Base-by-base conservation (phyloP, 129 eudicot species). In the Chrysanthemum lavandulifolium region DNA sequence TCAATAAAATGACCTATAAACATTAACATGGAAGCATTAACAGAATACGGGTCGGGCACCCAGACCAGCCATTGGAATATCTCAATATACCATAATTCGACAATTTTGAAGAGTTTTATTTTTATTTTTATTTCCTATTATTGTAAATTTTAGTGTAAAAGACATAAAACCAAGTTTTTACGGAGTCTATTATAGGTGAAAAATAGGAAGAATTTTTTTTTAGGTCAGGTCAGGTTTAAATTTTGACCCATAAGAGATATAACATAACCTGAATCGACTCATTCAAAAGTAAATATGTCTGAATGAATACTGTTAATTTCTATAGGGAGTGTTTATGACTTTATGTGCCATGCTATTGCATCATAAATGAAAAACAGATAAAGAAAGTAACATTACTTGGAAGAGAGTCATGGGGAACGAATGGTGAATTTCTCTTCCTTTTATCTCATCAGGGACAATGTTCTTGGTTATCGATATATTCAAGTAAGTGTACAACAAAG, bases 401-500 rank as follows among this genome's bases (percentile, higher is more conserved):
- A 94, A 94, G 51, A 94, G 96, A 58, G 97, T 90, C 96, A 94
- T 84, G 1, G 99, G 99, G 65, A 94, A 94, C 0, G 99, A 87
- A 80, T 94, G 99, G 72, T 94, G 99, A 64, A 94, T 84, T 76
- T 90, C 97, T 81, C 97, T 77, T 81, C 99, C 99, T 86, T 94
- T 94, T 56, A 94, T 86, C 74, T 84, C 97, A 83, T 94, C 97
- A 0, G 99, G 99, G 61, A 94, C 99, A 64, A 94, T 90, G 81
- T 85, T 88, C 82, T 90, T 94, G 91, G 89, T 90, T 75, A 94
- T 90, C 56, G 99, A 94, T 84, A 94, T 94, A 78, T 94, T 90
- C 83, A 94, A 79, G 78, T 88, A 94, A 15, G 97, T 94, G 73
- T 94, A 94, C 82, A 94, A 59, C 84, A 94, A 83, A 65, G 87